phyloP scores from a whole-genome alignment of 2,329 filamentous ascomycete genomes.

The Nemania serpens region DNA sequence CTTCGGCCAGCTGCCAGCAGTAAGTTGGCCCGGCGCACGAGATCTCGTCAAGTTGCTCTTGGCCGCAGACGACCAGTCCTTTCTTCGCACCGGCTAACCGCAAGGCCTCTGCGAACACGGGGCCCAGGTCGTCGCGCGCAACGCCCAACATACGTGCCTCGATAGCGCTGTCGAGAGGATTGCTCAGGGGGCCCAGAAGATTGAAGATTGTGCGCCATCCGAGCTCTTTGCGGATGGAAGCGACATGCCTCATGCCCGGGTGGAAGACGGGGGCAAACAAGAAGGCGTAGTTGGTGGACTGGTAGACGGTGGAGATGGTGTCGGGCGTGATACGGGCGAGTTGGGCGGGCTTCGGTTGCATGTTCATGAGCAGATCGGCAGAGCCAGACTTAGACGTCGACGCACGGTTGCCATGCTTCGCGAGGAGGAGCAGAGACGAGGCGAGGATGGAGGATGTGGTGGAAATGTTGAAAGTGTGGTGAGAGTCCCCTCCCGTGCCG shows the following conservation, averaged over 20 bases:
- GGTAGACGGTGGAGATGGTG: conserved; percentile 75
- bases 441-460: conserved; percentile 93
- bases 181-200: conserved; percentile 87
- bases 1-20: conserved; percentile 78
- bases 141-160: conserved; percentile 95
- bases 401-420: conserved; percentile 95
- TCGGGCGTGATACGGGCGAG: conserved; percentile 74
- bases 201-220: conserved; percentile 98
- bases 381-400: conserved; percentile 96
- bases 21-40: conserved; percentile 86
- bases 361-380: conserved; percentile 83
- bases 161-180: conserved; percentile 81
- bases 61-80: conserved; percentile 88
- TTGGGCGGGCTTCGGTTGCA: conserved; percentile 72
- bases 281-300: conserved; percentile 87
- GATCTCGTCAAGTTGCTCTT: conserved; percentile 94
- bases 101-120: conserved; percentile 86
- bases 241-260: conserved; percentile 89
- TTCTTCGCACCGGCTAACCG: conserved; percentile 77
- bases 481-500: conserved; percentile 92
- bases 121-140: conserved; percentile 82
- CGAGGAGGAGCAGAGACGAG: conserved; percentile 80
- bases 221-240: conserved; percentile 81
- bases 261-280: conserved; percentile 96
- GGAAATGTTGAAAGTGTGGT: conserved; percentile 98